These are phyloP conservation scores for Funneliformis mosseae DNA, from an alignment of 192 early-diverging fungal genomes.

Conservation along the genomic window DNA sequence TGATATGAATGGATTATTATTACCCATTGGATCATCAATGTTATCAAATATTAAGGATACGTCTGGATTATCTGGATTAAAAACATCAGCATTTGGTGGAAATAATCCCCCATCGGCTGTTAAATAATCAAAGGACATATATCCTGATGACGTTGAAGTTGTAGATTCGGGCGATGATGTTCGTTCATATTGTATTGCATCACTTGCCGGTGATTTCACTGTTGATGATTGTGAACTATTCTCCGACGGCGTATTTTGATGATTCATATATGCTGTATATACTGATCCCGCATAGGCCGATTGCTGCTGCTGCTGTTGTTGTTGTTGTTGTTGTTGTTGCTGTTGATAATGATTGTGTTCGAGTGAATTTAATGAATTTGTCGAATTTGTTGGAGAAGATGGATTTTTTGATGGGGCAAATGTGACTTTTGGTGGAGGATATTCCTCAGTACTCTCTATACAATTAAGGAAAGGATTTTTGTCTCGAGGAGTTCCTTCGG, in stretches of 20 bases:
- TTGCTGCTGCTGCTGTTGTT: neutral
- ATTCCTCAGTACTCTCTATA: neutral
- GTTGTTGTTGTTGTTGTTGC: neutral
- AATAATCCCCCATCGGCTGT: constrained; percentile 11
- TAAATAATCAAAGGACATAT: neutral
- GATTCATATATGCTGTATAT: neutral
- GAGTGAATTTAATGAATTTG: neutral
- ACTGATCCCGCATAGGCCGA: no score
- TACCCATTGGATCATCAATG: neutral
- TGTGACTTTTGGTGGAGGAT: neutral
- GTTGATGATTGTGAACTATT: neutral
- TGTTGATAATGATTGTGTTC: neutral
- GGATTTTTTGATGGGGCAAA: neutral
- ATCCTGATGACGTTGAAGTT: neutral
- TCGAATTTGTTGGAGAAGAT: neutral
- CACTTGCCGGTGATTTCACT: neutral
- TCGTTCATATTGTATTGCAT: neutral
- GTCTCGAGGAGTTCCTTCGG: neutral
- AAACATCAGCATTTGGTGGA: constrained; percentile 23
- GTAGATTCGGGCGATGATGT: constrained; percentile 3
- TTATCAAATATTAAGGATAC: constrained; percentile 21
- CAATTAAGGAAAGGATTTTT: neutral
- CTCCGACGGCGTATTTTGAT: no score
- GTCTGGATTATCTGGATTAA: constrained; percentile 18
- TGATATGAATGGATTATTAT: constrained; percentile 10